Percentiles rank a stretch among this genome's conserved stretches.
Conservation (phyloP, 208 protist species). For the Tritrichomonas musculus region DNA sequence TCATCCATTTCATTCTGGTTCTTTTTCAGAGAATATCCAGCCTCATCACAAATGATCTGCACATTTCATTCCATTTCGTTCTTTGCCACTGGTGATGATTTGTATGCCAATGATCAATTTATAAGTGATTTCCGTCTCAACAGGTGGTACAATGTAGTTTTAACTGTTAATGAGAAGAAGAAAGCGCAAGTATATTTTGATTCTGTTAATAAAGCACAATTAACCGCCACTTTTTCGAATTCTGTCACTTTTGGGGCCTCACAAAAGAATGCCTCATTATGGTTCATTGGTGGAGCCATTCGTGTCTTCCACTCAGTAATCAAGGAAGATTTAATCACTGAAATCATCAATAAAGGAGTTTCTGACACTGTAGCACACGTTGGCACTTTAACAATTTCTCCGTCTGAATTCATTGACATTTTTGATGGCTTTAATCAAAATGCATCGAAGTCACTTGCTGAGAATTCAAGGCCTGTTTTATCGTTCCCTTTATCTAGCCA, state of each 20-base stretch:
- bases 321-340: neutral
- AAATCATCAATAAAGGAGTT: neutral
- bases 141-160: neutral
- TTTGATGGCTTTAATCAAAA: neutral
- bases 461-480: neutral
- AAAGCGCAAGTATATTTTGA: neutral
- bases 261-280: neutral
- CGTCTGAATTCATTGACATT: neutral
- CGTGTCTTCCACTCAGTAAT: neutral
- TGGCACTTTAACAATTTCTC: neutral
- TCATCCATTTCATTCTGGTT: slow-evolving; percentile 11
- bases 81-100: neutral
- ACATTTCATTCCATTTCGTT: neutral
- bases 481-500: neutral
- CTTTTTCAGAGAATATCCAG: neutral
- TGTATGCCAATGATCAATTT: neutral
- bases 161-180: neutral
- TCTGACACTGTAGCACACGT: neutral
- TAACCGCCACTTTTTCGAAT: neutral
- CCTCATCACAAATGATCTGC: neutral
- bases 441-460: neutral
- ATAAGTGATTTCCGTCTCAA: neutral
- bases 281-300: slow-evolving; percentile 6
- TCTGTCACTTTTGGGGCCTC: neutral
- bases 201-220: neutral